Evolutionary conservation across 2,329 filamentous ascomycete species (phyloP), one percentile per base, ranked within the genome.

Genomic region (Claviceps maximensis): DNA sequence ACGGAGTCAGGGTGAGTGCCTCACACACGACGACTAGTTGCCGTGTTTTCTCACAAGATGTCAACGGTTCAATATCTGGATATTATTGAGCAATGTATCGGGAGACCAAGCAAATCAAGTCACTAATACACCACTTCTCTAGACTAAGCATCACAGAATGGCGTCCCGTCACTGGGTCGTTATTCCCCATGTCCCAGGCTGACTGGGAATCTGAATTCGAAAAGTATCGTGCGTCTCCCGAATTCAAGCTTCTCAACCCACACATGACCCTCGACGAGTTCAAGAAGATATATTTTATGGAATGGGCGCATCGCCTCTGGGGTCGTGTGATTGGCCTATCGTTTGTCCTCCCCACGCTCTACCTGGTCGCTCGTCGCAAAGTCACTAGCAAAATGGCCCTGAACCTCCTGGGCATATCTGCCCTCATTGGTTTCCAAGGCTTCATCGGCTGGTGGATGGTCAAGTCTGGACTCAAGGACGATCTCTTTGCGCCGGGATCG

Each of bases 381-480:
- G 90, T 97, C 47, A 86, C 87, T 25, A 76, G 75, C 51, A 81
- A 79, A 51, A 94, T 95, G 84, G 83, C 89, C 17, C 67, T 75
- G 60, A 84, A 87, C 57, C 76, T 98, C 15, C 72, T 82, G 42
- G 91, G 89, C 13, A 97, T 98, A 57, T 87, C 88, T 45, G 81
- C 78, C 49, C 75, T 97, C 61, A 96, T 98, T 62, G 93, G 89
- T 52, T 93, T 95, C 68, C 93, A 98, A 69, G 93, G 93, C 46
- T 80, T 93, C 63, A 84, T 98, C 58, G 93, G 93, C 52, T 98
- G 93, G 93, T 98, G 93, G 89, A 98, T 98, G 93, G 93, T 98
- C 61, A 94, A 94, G 70, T 94, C 87, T 12, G 93, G 93, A 1
- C 76, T 98, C 57, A 94, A 91, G 67, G 93, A 97, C 65, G 93